Conservation (phyloP, 1,139 yeast species). For the Magnusiomyces suaveolens region DNA sequence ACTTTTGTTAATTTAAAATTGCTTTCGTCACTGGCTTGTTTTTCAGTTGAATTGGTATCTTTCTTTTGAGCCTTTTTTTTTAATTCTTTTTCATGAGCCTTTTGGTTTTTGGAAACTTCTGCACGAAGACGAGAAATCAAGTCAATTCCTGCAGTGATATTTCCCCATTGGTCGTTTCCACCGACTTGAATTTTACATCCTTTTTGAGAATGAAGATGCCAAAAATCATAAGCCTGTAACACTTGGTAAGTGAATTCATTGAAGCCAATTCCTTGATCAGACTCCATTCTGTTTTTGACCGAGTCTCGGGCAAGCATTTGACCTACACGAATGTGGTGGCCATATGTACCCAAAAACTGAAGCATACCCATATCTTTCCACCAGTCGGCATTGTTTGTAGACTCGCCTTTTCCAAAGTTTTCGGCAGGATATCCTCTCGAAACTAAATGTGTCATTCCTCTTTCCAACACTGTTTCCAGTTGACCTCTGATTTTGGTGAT, state of each 20-base stretch:
- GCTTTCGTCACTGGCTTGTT: constrained; percentile 9
- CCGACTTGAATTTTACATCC: constrained; percentile 76
- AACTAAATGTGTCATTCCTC: constrained; percentile 53
- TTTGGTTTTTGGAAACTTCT: constrained; percentile 24
- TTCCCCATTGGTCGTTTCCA: constrained; percentile 98
- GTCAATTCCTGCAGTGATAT: constrained; percentile 92
- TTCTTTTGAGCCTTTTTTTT: constrained; percentile 17
- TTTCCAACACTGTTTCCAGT: constrained; percentile 47
- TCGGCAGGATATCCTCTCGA: constrained; percentile 38
- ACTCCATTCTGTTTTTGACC: constrained; percentile 59
- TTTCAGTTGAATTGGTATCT: constrained; percentile 2
- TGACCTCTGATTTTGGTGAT: constrained; percentile 53
- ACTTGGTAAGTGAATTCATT: constrained; percentile 91
- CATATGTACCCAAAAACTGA: constrained; percentile 67
- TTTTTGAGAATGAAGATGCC: constrained; percentile 56
- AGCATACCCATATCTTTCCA: constrained; percentile 71
- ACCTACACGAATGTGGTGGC: constrained; percentile 68
- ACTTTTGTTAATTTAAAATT: constrained; percentile 2
- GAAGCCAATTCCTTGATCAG: constrained; percentile 75
- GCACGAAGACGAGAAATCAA: constrained; percentile 52
- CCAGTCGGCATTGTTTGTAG: constrained; percentile 70
- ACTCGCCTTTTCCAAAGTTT: constrained; percentile 35
- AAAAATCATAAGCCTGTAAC: constrained; percentile 88
- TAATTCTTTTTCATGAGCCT: constrained; percentile 19
- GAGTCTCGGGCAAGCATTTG: constrained; percentile 89